Evolutionary conservation across 768 basidiomycete species (phyloP).

Genomic region (Lyophyllum decastes): DNA sequence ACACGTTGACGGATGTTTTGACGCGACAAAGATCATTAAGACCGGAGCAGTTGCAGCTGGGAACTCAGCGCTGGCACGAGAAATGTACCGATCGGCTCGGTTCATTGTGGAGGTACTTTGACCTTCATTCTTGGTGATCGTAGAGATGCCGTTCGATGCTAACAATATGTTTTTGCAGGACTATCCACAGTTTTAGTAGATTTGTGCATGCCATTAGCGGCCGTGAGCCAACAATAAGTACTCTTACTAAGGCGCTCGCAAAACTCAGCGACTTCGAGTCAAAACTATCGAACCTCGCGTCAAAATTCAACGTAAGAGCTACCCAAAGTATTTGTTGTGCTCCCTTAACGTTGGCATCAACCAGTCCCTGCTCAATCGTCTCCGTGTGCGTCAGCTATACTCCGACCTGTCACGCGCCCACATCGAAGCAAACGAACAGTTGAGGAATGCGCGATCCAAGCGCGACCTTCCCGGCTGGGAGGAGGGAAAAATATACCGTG

Average conservation of each 20-base stretch:
- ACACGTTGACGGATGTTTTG: not conserved
- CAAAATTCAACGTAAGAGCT: constrained; percentile 34
- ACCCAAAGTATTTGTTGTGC: not conserved
- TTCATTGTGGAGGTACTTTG: constrained; percentile 13
- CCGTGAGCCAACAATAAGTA: constrained; percentile 4
- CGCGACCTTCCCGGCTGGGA: constrained; percentile 32
- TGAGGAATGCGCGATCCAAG: constrained; percentile 20
- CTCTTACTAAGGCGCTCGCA: constrained; percentile 17
- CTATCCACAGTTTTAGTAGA: constrained; percentile 8
- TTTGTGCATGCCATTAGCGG: constrained; percentile 8
- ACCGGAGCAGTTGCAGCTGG: not conserved
- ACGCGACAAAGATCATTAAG: not conserved
- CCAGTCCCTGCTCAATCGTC: constrained; percentile 29
- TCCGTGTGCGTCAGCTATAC: constrained; percentile 34
- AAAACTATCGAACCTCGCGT: constrained; percentile 37
- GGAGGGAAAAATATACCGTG: constrained; percentile 35
- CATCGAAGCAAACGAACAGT: constrained; percentile 28
- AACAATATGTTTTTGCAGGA: constrained; percentile 1
- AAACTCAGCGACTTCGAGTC: constrained; percentile 41
- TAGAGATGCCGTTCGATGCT: not conserved
- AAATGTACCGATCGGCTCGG: constrained; percentile 4
- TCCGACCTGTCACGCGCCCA: constrained; percentile 30
- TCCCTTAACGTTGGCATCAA: not conserved
- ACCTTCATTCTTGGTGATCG: not conserved
- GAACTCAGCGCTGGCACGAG: constrained; percentile 8